A percentile compares a stretch with the other conserved stretches of the same genome.
These are phyloP conservation scores for Beauveria scarabaeidicola DNA, from an alignment of 2,329 filamentous ascomycete species.

Conservation along the genomic window DNA sequence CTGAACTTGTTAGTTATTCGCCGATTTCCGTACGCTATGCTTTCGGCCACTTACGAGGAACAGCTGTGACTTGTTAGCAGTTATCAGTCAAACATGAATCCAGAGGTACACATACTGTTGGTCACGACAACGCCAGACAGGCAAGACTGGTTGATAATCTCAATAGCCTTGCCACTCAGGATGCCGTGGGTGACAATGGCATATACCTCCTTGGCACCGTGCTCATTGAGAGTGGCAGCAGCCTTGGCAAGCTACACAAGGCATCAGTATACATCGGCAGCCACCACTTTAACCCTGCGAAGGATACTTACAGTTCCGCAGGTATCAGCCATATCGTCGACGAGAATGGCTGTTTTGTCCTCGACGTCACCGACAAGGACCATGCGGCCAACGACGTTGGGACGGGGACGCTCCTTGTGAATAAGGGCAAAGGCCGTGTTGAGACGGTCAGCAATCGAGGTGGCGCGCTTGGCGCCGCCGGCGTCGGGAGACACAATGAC, in stretches of 20 bases:
- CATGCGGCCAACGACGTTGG: conserved; percentile 86
- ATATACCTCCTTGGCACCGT: conserved; percentile 80
- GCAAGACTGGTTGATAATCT: conserved; percentile 72
- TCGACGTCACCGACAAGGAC: conserved; percentile 87
- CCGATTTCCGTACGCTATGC: not conserved
- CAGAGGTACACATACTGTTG: conserved; percentile 50
- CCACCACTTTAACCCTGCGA: not conserved
- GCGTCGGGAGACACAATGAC: conserved; percentile 95
- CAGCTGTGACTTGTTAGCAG: conserved; percentile 24
- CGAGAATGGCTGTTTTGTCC: conserved; percentile 87
- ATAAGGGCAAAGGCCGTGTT: conserved; percentile 90
- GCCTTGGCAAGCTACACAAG: conserved; percentile 56
- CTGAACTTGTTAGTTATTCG: conserved; percentile 16
- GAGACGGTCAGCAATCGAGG: conserved; percentile 84
- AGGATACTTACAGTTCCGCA: conserved; percentile 57
- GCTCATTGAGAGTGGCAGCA: conserved; percentile 76
- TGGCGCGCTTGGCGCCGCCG: conserved; percentile 88
- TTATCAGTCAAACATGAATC: not conserved
- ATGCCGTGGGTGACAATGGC: conserved; percentile 96
- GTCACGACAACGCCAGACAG: conserved; percentile 78
- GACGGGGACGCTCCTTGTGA: conserved; percentile 85
- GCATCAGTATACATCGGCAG: conserved; percentile 8
- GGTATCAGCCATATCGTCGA: conserved; percentile 97
- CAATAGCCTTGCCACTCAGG: conserved; percentile 77
- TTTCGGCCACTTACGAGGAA: conserved; percentile 22